A percentile compares a stretch with the other conserved stretches of the same genome.
phyloP scores from a whole-genome alignment of 163 green algal species.

The Scenedesmus sp. region DNA sequence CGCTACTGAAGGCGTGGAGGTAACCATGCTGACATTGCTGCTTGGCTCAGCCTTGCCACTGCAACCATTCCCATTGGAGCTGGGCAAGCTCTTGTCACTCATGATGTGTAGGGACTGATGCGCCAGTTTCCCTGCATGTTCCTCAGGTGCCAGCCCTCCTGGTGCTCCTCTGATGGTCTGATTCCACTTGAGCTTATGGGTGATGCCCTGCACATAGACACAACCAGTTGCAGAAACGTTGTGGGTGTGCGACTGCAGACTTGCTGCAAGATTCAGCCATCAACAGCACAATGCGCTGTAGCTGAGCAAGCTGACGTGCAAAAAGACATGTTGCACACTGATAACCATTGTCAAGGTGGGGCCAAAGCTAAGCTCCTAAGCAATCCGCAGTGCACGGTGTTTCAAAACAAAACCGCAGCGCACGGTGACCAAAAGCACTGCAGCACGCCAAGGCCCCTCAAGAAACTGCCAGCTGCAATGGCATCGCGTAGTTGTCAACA shows the following conservation, averaged over 20 bases:
- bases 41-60: neutral
- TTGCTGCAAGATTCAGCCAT: neutral
- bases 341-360: no score
- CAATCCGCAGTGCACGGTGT: no score
- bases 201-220: constrained; percentile 66
- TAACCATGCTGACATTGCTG: neutral
- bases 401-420: no score
- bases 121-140: no score
- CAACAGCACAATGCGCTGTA: neutral
- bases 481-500: no score
- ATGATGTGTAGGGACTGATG: neutral
- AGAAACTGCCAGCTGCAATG: no score
- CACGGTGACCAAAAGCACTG: no score
- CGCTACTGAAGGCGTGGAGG: neutral
- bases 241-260: neutral
- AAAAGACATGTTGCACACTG: neutral
- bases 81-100: neutral
- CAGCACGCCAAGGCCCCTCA: no score
- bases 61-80: neutral
- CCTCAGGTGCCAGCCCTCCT: neutral
- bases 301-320: neutral
- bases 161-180: constrained; percentile 21
- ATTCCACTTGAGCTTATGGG: constrained; percentile 78
- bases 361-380: no score
- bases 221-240: neutral